Evolutionary conservation across 108 stramenopile genomes (phyloP).

Genomic region (Pinguiococcus pyrenoidosus): DNA sequence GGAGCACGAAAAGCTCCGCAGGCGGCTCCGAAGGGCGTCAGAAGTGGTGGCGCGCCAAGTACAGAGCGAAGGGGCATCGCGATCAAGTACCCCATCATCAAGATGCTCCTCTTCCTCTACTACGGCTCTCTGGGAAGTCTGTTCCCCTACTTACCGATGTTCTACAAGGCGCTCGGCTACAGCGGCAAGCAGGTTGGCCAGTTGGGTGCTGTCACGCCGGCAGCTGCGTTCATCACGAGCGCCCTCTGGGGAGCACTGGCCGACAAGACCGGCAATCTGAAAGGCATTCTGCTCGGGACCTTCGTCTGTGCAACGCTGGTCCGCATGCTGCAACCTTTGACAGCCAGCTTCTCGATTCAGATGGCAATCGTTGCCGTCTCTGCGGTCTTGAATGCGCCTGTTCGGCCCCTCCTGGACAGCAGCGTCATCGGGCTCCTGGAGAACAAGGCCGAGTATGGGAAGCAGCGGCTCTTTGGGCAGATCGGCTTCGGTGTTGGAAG

Average conservation of each 20-base stretch:
- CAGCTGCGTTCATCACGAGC: constrained; percentile 77
- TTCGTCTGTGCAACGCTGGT: constrained; percentile 33
- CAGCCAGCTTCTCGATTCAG: too few relatives aligned
- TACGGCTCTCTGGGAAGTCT: constrained; percentile 73
- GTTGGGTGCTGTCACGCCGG: constrained; percentile 79
- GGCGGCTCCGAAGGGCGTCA: too few relatives aligned
- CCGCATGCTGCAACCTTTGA: not conserved
- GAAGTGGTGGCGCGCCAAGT: too few relatives aligned
- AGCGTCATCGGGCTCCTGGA: constrained; percentile 64
- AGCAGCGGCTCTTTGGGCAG: constrained; percentile 80
- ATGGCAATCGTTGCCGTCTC: too few relatives aligned
- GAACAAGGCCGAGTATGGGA: constrained; percentile 61
- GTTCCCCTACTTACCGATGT: constrained; percentile 84
- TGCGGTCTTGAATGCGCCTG: constrained; percentile 83
- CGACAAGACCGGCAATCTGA: constrained; percentile 56
- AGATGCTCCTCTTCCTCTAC: constrained; percentile 65
- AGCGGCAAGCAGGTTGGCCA: constrained; percentile 62
- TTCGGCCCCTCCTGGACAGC: constrained; percentile 74
- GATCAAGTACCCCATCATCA: constrained; percentile 15
- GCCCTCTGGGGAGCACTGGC: constrained; percentile 82
- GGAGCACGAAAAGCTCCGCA: too few relatives aligned
- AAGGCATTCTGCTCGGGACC: constrained; percentile 61
- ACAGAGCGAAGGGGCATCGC: not conserved
- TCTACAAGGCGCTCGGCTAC: constrained; percentile 77
- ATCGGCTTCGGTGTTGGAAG: constrained; percentile 75